Conservation (phyloP, 106 monocot species). For the Dendrobium huoshanense region DNA sequence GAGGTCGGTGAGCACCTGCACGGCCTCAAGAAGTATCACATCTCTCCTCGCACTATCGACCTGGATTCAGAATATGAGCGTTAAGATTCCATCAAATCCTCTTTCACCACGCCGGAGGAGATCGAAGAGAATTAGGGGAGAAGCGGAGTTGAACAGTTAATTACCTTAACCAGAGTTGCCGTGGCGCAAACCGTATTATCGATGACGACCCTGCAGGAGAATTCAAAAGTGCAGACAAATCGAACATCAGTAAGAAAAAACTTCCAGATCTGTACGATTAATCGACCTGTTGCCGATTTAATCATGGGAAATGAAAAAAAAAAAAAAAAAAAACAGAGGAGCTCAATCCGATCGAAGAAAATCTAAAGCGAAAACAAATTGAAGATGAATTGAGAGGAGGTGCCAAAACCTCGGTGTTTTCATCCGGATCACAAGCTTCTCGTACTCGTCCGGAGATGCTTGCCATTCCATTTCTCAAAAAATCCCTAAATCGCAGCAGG, state of each 20-base stretch:
- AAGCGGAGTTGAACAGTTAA: background rate
- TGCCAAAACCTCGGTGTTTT: slow-evolving; percentile 46
- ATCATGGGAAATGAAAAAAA: background rate
- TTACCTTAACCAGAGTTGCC: slow-evolving; percentile 46
- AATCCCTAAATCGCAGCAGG: background rate
- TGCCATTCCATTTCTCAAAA: slow-evolving; percentile 43
- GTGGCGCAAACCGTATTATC: slow-evolving; percentile 52
- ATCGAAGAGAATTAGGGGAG: background rate
- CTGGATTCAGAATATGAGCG: background rate
- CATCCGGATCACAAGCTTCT: slow-evolving; percentile 71
- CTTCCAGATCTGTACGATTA: background rate
- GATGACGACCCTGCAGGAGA: slow-evolving; percentile 40
- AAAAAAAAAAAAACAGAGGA: background rate
- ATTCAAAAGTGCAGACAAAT: background rate
- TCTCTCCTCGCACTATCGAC: slow-evolving; percentile 58
- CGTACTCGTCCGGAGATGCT: slow-evolving; percentile 49
- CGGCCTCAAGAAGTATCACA: slow-evolving; percentile 51
- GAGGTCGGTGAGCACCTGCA: slow-evolving; percentile 62
- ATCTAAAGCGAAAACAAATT: background rate
- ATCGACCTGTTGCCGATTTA: background rate
- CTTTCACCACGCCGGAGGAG: background rate
- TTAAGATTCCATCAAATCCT: background rate
- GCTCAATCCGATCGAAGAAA: background rate
- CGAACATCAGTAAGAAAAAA: background rate
- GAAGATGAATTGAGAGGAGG: background rate